These are phyloP conservation scores for Dryas alaskensis DNA, from an alignment of 306 rosid species.

Conservation along the genomic window DNA sequence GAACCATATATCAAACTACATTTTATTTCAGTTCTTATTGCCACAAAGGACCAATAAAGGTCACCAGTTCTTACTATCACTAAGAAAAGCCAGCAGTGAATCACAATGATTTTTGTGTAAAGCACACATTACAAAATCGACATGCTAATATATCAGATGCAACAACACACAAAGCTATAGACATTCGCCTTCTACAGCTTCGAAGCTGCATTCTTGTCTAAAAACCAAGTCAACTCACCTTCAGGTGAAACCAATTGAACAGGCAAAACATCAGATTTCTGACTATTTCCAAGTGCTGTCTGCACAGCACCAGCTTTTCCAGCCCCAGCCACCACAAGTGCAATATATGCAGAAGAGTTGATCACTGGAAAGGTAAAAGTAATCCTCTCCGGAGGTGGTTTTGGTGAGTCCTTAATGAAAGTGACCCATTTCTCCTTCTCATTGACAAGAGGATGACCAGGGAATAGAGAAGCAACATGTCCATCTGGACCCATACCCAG, in stretches of 20 bases:
- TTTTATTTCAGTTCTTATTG: constrained; percentile 17
- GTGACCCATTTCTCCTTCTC: constrained; percentile 86
- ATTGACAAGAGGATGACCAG: constrained; percentile 74
- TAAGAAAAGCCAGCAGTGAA: constrained; percentile 11
- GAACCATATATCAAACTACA: neutral
- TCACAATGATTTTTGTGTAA: constrained; percentile 3
- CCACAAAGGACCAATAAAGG: neutral
- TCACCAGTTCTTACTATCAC: neutral
- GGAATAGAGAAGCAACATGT: constrained; percentile 92
- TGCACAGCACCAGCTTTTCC: constrained; percentile 68
- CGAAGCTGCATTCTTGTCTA: constrained; percentile 86
- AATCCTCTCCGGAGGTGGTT: constrained; percentile 91
- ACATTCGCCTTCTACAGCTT: constrained; percentile 51
- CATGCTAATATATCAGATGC: neutral
- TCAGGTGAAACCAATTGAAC: constrained; percentile 69
- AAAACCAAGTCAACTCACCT: constrained; percentile 77
- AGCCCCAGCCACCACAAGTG: constrained; percentile 69
- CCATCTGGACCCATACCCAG: constrained; percentile 99
- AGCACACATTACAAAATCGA: constrained; percentile 3
- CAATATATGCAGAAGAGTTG: constrained; percentile 65
- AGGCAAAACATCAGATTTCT: constrained; percentile 59
- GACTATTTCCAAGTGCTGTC: constrained; percentile 43
- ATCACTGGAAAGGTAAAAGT: constrained; percentile 86
- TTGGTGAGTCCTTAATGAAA: constrained; percentile 80
- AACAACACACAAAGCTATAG: constrained; percentile 21